These are phyloP conservation scores for Syncephalastrum sp. DNA, from an alignment of 371 early-diverging fungal species.

Conservation along the genomic window DNA sequence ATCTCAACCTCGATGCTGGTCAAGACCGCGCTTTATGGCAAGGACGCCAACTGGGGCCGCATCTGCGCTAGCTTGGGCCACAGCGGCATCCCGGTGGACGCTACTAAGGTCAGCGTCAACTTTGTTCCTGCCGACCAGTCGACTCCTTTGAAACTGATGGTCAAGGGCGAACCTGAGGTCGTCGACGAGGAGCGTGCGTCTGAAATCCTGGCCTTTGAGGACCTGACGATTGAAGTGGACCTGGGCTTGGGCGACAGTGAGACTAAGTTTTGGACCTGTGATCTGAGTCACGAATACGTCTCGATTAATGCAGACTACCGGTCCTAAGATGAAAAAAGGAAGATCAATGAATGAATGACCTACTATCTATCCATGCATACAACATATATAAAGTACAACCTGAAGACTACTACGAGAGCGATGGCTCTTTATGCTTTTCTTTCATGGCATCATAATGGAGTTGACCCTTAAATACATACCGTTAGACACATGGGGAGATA, in stretches of 20 bases:
- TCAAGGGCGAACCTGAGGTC: constrained; percentile 81
- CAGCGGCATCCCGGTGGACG: constrained; percentile 59
- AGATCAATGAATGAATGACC: neutral
- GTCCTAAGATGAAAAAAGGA: constrained; percentile 41
- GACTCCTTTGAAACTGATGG: constrained; percentile 67
- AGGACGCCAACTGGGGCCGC: constrained; percentile 98
- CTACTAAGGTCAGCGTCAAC: constrained; percentile 73
- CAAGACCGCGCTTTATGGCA: constrained; percentile 93
- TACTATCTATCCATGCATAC: too few relatives aligned
- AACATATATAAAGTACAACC: too few relatives aligned
- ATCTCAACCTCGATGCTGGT: constrained; percentile 91
- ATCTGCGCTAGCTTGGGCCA: constrained; percentile 59
- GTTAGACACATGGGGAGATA: too few relatives aligned
- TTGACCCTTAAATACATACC: too few relatives aligned
- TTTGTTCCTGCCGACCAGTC: constrained; percentile 70
- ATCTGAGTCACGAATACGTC: constrained; percentile 91
- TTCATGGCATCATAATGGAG: too few relatives aligned
- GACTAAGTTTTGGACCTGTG: constrained; percentile 92
- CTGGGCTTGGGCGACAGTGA: constrained; percentile 73
- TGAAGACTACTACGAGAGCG: too few relatives aligned
- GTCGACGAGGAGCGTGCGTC: constrained; percentile 79
- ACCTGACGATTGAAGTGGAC: constrained; percentile 77
- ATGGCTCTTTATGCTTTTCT: too few relatives aligned
- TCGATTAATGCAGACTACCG: constrained; percentile 92
- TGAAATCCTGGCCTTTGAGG: constrained; percentile 82